phyloP scores from a whole-genome alignment of 345 rosid species.

The Geranium brycei region DNA sequence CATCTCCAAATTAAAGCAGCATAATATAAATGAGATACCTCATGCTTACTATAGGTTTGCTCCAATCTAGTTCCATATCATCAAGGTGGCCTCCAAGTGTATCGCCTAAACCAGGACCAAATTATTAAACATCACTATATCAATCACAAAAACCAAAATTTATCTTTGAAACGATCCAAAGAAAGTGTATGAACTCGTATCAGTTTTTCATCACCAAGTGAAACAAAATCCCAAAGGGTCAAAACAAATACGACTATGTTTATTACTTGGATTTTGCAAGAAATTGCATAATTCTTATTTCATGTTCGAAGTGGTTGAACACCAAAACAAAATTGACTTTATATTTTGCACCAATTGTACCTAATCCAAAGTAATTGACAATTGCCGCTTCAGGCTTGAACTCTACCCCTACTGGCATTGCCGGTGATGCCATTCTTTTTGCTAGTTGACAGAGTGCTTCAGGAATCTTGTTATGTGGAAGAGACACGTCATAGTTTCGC shows the following conservation, averaged over 20 bases:
- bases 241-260: neutral
- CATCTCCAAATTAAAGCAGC: neutral
- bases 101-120: slow-evolving; percentile 42
- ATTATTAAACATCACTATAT: neutral
- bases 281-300: neutral
- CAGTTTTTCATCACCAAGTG: neutral
- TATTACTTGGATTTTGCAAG: neutral
- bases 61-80: slow-evolving; percentile 97
- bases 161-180: no score
- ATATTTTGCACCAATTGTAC: slow-evolving; percentile 18
- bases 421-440: slow-evolving; percentile 56
- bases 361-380: slow-evolving; percentile 75
- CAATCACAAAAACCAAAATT: no score
- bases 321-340: neutral
- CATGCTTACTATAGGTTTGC: slow-evolving; percentile 89
- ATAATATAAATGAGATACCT: slow-evolving; percentile 30
- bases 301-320: neutral
- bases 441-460: slow-evolving; percentile 59
- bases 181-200: no score
- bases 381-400: slow-evolving; percentile 85
- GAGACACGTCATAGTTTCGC: slow-evolving; percentile 71
- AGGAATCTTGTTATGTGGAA: slow-evolving; percentile 80
- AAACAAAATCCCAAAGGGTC: neutral
- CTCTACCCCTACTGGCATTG: slow-evolving; percentile 66
- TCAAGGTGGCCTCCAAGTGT: slow-evolving; percentile 92